Percentiles rank a stretch among this genome's conserved stretches.
Evolutionary conservation across 345 rosid genomes (phyloP).

Genomic region (Populus simonii): DNA sequence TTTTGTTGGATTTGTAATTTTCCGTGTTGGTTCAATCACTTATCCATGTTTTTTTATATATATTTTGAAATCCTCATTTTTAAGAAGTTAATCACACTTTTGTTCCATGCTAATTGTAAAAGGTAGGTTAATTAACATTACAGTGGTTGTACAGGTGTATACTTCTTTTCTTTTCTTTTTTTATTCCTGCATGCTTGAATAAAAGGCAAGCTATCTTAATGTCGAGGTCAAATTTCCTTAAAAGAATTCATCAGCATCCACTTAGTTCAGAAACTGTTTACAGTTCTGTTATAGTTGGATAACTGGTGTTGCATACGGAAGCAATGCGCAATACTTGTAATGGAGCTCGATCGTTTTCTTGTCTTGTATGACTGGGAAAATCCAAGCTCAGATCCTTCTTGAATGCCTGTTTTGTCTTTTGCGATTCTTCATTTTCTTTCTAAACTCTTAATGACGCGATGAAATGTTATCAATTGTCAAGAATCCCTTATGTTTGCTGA

Average conservation of each 20-base stretch:
- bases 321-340: neutral
- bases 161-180: neutral
- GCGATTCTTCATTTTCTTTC: slow-evolving; percentile 10
- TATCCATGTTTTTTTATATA: neutral
- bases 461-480: neutral
- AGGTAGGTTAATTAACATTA: neutral
- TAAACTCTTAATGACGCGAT: neutral
- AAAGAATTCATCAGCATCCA: neutral
- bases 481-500: slow-evolving; percentile 10
- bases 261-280: neutral
- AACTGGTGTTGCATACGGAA: slow-evolving; percentile 7
- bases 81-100: neutral
- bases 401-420: neutral
- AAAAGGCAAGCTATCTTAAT: neutral
- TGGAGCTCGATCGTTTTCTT: neutral
- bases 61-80: neutral
- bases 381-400: slow-evolving; percentile 10
- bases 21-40: neutral
- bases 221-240: neutral
- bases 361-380: neutral
- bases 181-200: neutral
- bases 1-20: neutral
- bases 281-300: neutral
- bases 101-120: neutral
- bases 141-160: neutral